Base-by-base conservation (phyloP, 371 early-diverging fungal species). In the Rhizopus stolonifer region DNA sequence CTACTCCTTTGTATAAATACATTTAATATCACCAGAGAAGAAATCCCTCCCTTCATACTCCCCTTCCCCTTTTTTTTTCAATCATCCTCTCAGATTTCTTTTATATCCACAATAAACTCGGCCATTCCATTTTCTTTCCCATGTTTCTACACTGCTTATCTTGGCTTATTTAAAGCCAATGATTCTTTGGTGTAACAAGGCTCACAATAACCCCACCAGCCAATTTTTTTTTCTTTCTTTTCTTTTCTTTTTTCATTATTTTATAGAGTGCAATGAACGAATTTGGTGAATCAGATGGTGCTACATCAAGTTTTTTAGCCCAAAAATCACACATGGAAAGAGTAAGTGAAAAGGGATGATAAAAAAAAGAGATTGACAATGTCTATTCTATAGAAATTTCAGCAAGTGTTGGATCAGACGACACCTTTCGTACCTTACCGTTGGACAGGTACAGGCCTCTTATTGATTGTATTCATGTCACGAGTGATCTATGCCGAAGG, bases 401-500 rank as follows among this genome's bases (percentile, higher is more conserved):
- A 57, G 49, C 44, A 45, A 24, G 6, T 55, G 0, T 31, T 55
- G 24, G 96, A 96, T 78, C 77, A 74, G 46, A 74, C 79, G 36
- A 91, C 93, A 34, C 93, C 94, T 32, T 86, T 79, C 64, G 60
- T 77, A 18, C 69, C 69, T 45, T 76, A 82, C 31, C 87, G 96
- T 29, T 96, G 96, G 96, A 68, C 60, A 10, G 77, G 74, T 15
- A 87, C 92, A 1, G 82, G 62, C 18, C 61, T 81, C 1, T 56
- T 85, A 18, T 58, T 91, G 31, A 25, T 92, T 4, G 49, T 90
- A 31, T 96, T 92, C 66, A 73, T 91, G 69, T 33, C 89, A 10
- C 86, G 98, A 25, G 89, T 95, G 17, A 72, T 94, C 32, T 47
- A 80, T 34, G 82, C 87, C 7, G 89, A 95, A 59, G 96, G 96